A percentile compares a stretch with the other conserved stretches of the same genome.
phyloP scores from a whole-genome alignment of 305 asterid genomes.

The Fraxinus floribunda region DNA sequence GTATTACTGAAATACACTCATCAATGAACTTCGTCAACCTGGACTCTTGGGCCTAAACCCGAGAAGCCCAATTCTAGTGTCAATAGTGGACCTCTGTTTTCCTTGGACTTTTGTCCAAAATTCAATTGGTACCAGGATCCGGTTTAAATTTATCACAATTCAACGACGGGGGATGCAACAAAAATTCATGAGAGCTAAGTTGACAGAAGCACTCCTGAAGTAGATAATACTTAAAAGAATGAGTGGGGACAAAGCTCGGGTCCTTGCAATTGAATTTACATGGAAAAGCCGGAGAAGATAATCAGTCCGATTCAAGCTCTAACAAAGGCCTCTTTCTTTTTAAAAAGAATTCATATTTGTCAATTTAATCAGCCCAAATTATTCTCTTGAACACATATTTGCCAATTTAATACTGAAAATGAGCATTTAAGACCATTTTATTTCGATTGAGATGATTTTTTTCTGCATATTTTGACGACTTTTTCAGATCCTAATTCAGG shows the following conservation, averaged over 20 bases:
- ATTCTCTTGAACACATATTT: not conserved
- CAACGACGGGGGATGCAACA: no score
- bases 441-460: no score
- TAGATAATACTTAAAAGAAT: no score
- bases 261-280: not conserved
- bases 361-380: not conserved
- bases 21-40: not conserved
- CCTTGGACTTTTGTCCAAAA: not conserved
- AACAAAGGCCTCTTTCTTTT: not conserved
- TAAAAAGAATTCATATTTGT: not conserved
- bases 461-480: not conserved
- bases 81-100: not conserved
- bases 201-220: no score
- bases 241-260: no score
- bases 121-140: not conserved
- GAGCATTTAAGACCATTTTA: not conserved
- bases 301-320: not conserved
- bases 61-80: not conserved
- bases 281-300: not conserved
- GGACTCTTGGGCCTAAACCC: not conserved
- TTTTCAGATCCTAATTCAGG: not conserved
- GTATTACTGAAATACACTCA: no score
- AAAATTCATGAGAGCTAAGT: no score
- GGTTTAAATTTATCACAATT: no score
- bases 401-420: not conserved